Conservation (phyloP, 129 eudicot species). For the Ambrosia trifida region DNA sequence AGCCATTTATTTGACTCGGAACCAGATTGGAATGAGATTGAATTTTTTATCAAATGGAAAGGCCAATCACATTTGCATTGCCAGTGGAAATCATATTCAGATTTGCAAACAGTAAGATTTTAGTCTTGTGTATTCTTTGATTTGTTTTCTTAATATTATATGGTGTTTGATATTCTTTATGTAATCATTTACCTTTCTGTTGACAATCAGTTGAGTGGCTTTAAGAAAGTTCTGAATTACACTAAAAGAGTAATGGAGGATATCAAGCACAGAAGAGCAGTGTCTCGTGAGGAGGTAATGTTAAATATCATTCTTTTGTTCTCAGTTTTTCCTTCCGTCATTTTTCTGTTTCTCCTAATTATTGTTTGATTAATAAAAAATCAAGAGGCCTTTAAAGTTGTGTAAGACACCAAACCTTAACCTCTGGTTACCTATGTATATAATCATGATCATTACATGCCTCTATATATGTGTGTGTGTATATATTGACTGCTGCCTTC, state of each 20-base stretch:
- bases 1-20: constrained; percentile 76
- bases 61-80: constrained; percentile 98
- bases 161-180: constrained; percentile 6
- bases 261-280: constrained; percentile 74
- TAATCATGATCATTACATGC: too few relatives aligned
- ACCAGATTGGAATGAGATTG: constrained; percentile 87
- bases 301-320: not conserved
- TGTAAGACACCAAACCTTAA: too few relatives aligned
- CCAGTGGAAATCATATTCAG: constrained; percentile 89
- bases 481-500: not conserved
- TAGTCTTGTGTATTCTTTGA: not conserved
- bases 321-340: not conserved
- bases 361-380: not conserved
- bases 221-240: constrained; percentile 92
- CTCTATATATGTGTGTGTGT: too few relatives aligned
- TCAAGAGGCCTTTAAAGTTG: too few relatives aligned
- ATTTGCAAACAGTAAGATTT: constrained; percentile 78
- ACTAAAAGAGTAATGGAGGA: constrained; percentile 87
- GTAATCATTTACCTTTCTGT: constrained; percentile 4
- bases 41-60: constrained; percentile 94
- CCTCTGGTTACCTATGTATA: not conserved
- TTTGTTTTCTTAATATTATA: constrained; percentile 6
- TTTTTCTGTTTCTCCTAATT: not conserved
- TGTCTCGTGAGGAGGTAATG: constrained; percentile 95
- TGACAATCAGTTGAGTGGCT: constrained; percentile 84